phyloP scores from a whole-genome alignment of 1,284 basidiomycete genomes.

The Ceratobasidium sp. region DNA sequence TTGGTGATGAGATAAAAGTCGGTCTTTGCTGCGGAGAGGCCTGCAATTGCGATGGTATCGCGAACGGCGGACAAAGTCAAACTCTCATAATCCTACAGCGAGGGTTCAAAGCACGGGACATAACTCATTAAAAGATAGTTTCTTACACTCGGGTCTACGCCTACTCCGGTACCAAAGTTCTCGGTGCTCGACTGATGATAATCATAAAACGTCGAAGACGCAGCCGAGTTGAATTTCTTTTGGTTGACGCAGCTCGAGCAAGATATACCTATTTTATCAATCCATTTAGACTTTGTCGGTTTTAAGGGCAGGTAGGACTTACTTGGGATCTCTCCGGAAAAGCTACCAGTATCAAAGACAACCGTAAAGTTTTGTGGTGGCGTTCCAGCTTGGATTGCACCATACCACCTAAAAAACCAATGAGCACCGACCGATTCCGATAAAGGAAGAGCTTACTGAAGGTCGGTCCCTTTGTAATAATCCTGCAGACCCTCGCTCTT shows the following conservation, averaged over 20 bases:
- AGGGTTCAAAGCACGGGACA: too few species aligned
- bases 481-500: slow-evolving; percentile 54
- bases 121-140: too few species aligned
- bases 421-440: background rate
- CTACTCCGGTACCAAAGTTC: slow-evolving; percentile 62
- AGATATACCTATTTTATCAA: slow-evolving; percentile 50
- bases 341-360: slow-evolving; percentile 43
- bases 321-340: slow-evolving; percentile 10
- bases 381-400: slow-evolving; percentile 42
- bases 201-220: slow-evolving; percentile 61
- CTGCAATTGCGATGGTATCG: slow-evolving; percentile 59
- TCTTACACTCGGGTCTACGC: slow-evolving; percentile 63
- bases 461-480: slow-evolving; percentile 27
- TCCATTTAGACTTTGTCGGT: too few species aligned
- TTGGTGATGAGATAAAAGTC: slow-evolving; percentile 59
- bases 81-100: slow-evolving; percentile 52
- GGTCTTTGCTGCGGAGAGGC: slow-evolving; percentile 51
- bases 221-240: slow-evolving; percentile 56
- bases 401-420: slow-evolving; percentile 41
- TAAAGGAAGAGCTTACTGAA: slow-evolving; percentile 3
- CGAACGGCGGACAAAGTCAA: slow-evolving; percentile 54
- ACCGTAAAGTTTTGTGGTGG: slow-evolving; percentile 43
- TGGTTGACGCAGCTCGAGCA: slow-evolving; percentile 60
- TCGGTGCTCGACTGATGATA: slow-evolving; percentile 53
- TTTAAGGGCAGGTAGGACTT: slow-evolving; percentile 35